phyloP scores from a whole-genome alignment of 2,329 filamentous ascomycete species.

The Pyrenochaeta sp. region DNA sequence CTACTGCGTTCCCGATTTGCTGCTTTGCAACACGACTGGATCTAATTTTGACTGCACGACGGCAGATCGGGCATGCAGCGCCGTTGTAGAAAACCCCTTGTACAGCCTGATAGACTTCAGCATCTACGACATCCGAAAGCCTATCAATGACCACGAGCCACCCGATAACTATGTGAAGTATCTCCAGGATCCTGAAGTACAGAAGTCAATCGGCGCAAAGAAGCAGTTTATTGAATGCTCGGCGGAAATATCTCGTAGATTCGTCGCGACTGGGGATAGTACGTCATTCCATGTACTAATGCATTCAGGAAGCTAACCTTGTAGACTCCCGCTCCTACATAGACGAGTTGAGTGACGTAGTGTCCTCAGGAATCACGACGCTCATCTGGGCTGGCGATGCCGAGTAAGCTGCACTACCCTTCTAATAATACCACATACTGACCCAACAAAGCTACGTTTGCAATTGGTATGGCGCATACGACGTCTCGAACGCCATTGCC shows the following conservation, averaged over 20 bases:
- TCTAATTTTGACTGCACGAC: constrained; percentile 58
- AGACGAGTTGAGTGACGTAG: constrained; percentile 25
- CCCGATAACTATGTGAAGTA: constrained; percentile 62
- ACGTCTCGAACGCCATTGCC: constrained; percentile 47
- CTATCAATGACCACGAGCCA: constrained; percentile 64
- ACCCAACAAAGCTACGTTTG: constrained; percentile 35
- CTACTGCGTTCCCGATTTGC: constrained; percentile 64
- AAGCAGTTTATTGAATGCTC: constrained; percentile 63
- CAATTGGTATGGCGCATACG: constrained; percentile 53
- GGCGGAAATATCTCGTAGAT: constrained; percentile 54
- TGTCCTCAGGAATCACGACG: constrained; percentile 39
- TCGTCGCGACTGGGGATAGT: constrained; percentile 57
- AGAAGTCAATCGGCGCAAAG: constrained; percentile 64
- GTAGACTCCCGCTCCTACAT: constrained; percentile 29
- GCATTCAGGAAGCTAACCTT: constrained; percentile 7
- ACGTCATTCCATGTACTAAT: constrained; percentile 36
- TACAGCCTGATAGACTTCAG: constrained; percentile 59
- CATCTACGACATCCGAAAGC: constrained; percentile 66
- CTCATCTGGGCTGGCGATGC: constrained; percentile 56
- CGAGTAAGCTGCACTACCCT: constrained; percentile 42
- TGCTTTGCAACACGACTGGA: constrained; percentile 60
- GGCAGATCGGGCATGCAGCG: constrained; percentile 63
- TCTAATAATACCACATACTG: not conserved
- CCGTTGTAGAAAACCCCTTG: constrained; percentile 60
- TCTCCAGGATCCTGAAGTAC: constrained; percentile 61